Evolutionary conservation across 2,329 filamentous ascomycete genomes (phyloP).

Genomic region (Pleomassaria siparia): DNA sequence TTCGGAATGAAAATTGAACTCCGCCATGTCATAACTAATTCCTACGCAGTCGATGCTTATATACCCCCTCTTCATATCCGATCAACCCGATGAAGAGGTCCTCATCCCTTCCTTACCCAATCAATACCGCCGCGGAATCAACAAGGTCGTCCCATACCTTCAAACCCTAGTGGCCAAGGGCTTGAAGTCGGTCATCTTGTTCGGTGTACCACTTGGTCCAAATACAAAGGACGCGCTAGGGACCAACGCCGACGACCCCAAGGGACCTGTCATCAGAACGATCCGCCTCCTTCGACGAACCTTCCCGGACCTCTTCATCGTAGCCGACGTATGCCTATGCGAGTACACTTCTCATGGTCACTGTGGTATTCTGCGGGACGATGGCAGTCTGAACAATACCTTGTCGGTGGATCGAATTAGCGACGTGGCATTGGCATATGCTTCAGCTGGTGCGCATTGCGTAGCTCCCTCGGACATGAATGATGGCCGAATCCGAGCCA

Average conservation of each 20-base stretch:
- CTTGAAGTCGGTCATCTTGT: constrained; percentile 88
- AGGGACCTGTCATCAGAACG: constrained; percentile 84
- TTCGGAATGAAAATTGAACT: constrained; percentile 14
- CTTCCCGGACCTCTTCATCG: constrained; percentile 90
- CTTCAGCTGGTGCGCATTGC: constrained; percentile 92
- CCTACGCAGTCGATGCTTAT: constrained; percentile 86
- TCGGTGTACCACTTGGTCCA: constrained; percentile 84
- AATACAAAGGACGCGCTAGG: constrained; percentile 87
- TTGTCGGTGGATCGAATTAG: constrained; percentile 92
- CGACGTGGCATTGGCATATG: constrained; percentile 97
- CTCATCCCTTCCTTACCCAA: constrained; percentile 88
- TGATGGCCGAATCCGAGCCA: constrained; percentile 92
- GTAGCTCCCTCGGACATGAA: constrained; percentile 99
- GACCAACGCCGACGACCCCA: constrained; percentile 87
- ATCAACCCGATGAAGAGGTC: constrained; percentile 88
- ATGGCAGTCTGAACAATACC: constrained; percentile 89
- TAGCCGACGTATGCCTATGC: constrained; percentile 92
- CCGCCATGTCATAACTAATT: constrained; percentile 19
- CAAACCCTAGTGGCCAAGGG: constrained; percentile 87
- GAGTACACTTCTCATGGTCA: constrained; percentile 98
- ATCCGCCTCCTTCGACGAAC: constrained; percentile 81
- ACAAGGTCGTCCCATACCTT: constrained; percentile 81
- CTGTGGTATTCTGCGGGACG: constrained; percentile 92
- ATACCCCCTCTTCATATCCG: constrained; percentile 94
- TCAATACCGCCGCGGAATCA: constrained; percentile 84